phyloP scores from a whole-genome alignment of 2,329 filamentous ascomycete species.

The Aspergillus sp. region DNA sequence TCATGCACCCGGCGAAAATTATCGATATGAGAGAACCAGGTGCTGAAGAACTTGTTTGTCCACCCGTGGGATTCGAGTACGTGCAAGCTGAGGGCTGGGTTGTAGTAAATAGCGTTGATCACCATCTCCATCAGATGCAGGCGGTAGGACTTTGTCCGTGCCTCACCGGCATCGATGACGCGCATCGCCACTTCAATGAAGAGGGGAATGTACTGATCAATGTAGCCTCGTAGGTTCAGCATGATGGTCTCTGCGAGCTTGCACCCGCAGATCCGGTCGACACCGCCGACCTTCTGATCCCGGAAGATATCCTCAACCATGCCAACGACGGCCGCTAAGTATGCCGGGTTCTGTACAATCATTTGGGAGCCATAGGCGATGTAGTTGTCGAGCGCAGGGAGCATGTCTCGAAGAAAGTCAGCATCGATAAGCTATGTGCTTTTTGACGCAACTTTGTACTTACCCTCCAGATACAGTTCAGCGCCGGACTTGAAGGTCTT shows the following conservation, averaged over 20 bases:
- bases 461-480: conserved; percentile 81
- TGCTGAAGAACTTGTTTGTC: conserved; percentile 98
- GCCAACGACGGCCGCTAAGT: conserved; percentile 77
- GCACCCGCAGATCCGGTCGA: conserved; percentile 94
- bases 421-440: conserved; percentile 6
- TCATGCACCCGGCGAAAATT: conserved; percentile 90
- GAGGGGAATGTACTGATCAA: conserved; percentile 78
- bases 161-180: conserved; percentile 62
- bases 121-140: conserved; percentile 98
- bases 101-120: conserved; percentile 97
- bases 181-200: conserved; percentile 87
- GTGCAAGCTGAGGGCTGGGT: conserved; percentile 73
- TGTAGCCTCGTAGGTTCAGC: conserved; percentile 81
- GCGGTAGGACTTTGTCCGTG: conserved; percentile 85
- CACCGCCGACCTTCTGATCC: conserved; percentile 83
- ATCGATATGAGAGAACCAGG: conserved; percentile 96
- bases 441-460: conserved; percentile 1
- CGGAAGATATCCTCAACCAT: conserved; percentile 96
- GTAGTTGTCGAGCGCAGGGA: conserved; percentile 95
- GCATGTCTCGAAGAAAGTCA: conserved; percentile 59
- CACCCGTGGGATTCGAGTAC: conserved; percentile 84
- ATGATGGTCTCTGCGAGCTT: conserved; percentile 96
- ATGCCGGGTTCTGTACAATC: conserved; percentile 73
- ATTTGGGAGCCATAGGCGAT: conserved; percentile 82
- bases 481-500: conserved; percentile 94